These are phyloP conservation scores for Acer yangbiense DNA, from an alignment of 345 rosid genomes.

Conservation along the genomic window DNA sequence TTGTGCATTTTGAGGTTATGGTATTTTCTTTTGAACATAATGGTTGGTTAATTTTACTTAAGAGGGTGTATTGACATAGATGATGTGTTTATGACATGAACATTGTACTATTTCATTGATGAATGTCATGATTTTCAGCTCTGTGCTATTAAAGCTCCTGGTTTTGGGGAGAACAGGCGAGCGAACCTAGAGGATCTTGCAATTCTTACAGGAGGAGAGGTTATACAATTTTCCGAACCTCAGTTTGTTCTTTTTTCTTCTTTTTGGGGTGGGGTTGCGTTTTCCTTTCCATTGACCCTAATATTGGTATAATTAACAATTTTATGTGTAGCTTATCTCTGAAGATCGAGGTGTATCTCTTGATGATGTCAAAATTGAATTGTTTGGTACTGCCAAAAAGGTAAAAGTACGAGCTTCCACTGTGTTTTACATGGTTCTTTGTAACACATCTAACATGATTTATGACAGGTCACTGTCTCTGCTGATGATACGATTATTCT, in stretches of 20 bases:
- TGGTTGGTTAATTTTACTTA: neutral
- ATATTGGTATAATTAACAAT: slow-evolving; percentile 18
- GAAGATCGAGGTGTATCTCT: slow-evolving; percentile 79
- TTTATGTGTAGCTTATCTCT: slow-evolving; percentile 66
- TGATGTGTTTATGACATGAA: neutral
- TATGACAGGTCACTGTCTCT: slow-evolving; percentile 62
- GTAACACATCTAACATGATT: slow-evolving; percentile 14
- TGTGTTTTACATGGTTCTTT: slow-evolving; percentile 11
- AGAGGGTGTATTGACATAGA: neutral
- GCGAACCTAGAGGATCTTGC: slow-evolving; percentile 90
- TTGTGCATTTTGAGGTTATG: neutral
- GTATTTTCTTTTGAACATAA: neutral
- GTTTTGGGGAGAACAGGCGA: slow-evolving; percentile 83
- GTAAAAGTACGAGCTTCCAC: slow-evolving; percentile 28
- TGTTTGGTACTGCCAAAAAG: slow-evolving; percentile 91
- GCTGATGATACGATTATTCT: slow-evolving; percentile 82
- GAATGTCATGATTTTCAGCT: slow-evolving; percentile 40
- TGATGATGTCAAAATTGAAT: slow-evolving; percentile 65
- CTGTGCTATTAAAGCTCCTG: slow-evolving; percentile 94
- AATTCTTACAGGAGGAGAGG: slow-evolving; percentile 91
- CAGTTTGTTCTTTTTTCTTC: neutral
- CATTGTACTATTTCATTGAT: neutral
- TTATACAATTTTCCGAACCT: slow-evolving; percentile 24
- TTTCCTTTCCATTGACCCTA: neutral
- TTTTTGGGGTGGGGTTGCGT: neutral